Base-by-base conservation (phyloP, 2,329 filamentous ascomycete species). In the Alternaria conjuncta region DNA sequence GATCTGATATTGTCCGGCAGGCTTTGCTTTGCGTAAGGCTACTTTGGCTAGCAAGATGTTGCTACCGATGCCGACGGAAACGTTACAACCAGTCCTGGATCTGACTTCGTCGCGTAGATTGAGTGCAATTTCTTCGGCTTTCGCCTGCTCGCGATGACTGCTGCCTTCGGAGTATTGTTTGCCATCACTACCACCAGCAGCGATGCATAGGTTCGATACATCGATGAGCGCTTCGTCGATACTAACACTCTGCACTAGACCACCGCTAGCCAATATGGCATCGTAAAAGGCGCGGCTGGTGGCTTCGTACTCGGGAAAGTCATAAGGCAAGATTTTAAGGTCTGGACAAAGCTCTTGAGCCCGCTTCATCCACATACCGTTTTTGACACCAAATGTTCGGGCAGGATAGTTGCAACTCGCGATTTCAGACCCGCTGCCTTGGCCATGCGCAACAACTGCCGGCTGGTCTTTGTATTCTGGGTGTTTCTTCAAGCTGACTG, bases 281-380 rank as follows among this genome's bases (percentile, higher is more conserved):
- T 93, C 89, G 72, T 99, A 99, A 71, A 99, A 99, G 3, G 88
- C 85, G 60, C 88, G 87, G 74, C 96, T 99, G 1, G 94, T 93
- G 63, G 94, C 91, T 82, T 99, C 96, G 71, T 99, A 99, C 0
- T 90, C 95, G 2, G 92, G 90, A 75, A 98, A 99, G 75, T 99
- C 94, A 72, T 99, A 99, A 0, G 94, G 92, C n/a, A 99, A 78
- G 2, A 98, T 90, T 70, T 96, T 94, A 18, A 99, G 84, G 21
- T 93, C 88, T 0, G 95, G 90, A 75, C 94, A 99, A 18, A 96
- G 79, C 69, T 96, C 90, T 63, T 91, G 85, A 0, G 96, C 96
- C 32, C 87, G 86, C 77, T 95, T 96, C 95, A 99, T 98, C 96
- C 96, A 99, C 96, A 98, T 99, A 41, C 96, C 96, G 71, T 99